A percentile compares a stretch with the other conserved stretches of the same genome.
These are phyloP conservation scores for Pistacia atlantica DNA, from an alignment of 345 rosid species.

Conservation along the genomic window DNA sequence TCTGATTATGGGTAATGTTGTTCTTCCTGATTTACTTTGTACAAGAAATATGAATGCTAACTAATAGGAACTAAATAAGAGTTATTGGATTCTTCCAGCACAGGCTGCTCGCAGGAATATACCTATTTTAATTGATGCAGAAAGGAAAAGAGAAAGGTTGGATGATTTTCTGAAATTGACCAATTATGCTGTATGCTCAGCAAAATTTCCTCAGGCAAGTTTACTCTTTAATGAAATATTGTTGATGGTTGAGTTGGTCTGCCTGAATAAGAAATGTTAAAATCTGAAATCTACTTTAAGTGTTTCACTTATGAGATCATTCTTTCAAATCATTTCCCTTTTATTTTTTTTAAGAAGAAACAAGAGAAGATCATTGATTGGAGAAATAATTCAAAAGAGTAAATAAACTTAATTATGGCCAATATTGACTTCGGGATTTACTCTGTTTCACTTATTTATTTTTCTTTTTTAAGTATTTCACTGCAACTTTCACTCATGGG, in stretches of 20 bases:
- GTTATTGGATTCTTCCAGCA: constrained; percentile 46
- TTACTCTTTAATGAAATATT: constrained; percentile 20
- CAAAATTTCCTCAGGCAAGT: constrained; percentile 77
- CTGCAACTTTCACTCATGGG: too few relatives aligned
- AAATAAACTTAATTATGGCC: too few relatives aligned
- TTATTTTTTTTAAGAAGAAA: too few relatives aligned
- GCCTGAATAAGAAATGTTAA: neutral
- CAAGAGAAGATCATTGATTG: too few relatives aligned
- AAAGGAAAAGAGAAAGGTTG: constrained; percentile 71
- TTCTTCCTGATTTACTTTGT: neutral
- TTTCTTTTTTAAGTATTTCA: neutral
- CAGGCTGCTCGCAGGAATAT: constrained; percentile 78
- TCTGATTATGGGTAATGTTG: neutral
- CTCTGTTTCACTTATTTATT: too few relatives aligned
- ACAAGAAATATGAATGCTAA: constrained; percentile 12
- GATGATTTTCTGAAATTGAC: constrained; percentile 72
- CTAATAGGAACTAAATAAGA: constrained; percentile 8
- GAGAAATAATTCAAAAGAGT: too few relatives aligned
- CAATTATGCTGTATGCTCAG: constrained; percentile 73
- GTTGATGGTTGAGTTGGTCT: constrained; percentile 3
- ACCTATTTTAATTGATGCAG: constrained; percentile 83
- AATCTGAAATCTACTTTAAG: neutral
- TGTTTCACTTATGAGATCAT: neutral
- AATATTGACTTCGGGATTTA: too few relatives aligned
- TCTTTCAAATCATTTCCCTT: too few relatives aligned